Evolutionary conservation across 2,329 filamentous ascomycete genomes (phyloP).

Genomic region (Colletotrichum melonis): DNA sequence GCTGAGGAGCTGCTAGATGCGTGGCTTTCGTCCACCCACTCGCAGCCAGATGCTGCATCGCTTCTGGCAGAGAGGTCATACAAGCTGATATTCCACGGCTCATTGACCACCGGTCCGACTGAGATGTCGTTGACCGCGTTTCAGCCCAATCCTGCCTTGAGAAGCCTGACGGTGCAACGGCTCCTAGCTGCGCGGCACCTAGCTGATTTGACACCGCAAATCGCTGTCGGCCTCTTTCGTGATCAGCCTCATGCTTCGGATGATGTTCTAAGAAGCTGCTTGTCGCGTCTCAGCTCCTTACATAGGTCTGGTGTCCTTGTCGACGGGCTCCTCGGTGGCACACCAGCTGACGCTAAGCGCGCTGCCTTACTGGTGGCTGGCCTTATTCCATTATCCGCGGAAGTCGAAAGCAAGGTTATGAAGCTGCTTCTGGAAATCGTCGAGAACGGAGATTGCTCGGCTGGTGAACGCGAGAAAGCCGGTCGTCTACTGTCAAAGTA

Average conservation of each 20-base stretch:
- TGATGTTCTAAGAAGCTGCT: neutral
- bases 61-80: neutral
- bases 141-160: neutral
- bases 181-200: constrained; percentile 11
- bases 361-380: constrained; percentile 14
- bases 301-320: neutral
- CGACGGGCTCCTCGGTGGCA: neutral
- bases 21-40: neutral
- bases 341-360: neutral
- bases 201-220: neutral
- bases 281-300: neutral
- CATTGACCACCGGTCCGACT: fast-evolving
- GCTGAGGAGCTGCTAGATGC: constrained; percentile 12
- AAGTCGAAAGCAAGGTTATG: neutral
- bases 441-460: neutral
- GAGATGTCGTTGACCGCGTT: neutral
- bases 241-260: neutral
- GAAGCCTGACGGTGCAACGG: neutral
- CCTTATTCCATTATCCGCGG: neutral
- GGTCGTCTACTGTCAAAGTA: constrained; percentile 8
- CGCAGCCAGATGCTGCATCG: neutral
- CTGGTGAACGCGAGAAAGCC: neutral
- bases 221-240: neutral
- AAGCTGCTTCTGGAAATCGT: neutral
- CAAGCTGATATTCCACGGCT: neutral